Percentiles rank a stretch among this genome's conserved stretches.
These are phyloP conservation scores for Boletales sp. DNA, from an alignment of 768 basidiomycete species.

Conservation along the genomic window DNA sequence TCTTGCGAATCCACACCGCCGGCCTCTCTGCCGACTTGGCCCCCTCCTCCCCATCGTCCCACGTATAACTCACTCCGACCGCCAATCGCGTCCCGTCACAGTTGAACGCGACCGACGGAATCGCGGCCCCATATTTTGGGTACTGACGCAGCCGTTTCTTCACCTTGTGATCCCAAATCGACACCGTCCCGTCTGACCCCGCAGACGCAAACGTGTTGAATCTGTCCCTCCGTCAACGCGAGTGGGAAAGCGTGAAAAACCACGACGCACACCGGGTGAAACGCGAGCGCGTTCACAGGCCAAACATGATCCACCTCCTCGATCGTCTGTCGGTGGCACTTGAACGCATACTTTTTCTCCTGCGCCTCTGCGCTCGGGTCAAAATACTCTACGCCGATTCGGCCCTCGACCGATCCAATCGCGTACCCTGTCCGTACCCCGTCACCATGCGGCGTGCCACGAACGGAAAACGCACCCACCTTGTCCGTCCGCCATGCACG, in stretches of 20 bases:
- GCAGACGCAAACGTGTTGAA: constrained; percentile 95
- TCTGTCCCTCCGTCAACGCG: constrained; percentile 32
- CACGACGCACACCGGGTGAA: constrained; percentile 73
- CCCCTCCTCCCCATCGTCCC: constrained; percentile 83
- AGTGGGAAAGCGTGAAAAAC: not conserved
- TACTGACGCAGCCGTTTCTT: constrained; percentile 95
- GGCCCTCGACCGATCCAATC: constrained; percentile 89
- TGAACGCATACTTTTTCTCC: constrained; percentile 83
- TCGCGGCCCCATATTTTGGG: constrained; percentile 68
- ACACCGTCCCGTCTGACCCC: constrained; percentile 91
- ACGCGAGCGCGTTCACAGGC: constrained; percentile 93
- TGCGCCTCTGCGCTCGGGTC: constrained; percentile 76
- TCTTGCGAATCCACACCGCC: constrained; percentile 54
- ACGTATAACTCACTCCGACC: constrained; percentile 83
- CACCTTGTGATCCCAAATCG: constrained; percentile 95
- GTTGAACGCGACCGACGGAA: constrained; percentile 81
- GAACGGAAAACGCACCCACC: constrained; percentile 42
- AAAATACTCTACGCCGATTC: constrained; percentile 97
- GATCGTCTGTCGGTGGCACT: constrained; percentile 89
- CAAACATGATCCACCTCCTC: constrained; percentile 93
- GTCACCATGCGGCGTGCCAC: no score
- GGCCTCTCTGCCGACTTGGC: constrained; percentile 62
- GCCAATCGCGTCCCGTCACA: constrained; percentile 80
- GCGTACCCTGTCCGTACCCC: constrained; percentile 50
- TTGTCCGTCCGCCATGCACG: constrained; percentile 90